Evolutionary conservation across 805 yeast species (phyloP), one percentile per base, ranked within the genome.

Genomic region (Spencermartinsiella europaea): DNA sequence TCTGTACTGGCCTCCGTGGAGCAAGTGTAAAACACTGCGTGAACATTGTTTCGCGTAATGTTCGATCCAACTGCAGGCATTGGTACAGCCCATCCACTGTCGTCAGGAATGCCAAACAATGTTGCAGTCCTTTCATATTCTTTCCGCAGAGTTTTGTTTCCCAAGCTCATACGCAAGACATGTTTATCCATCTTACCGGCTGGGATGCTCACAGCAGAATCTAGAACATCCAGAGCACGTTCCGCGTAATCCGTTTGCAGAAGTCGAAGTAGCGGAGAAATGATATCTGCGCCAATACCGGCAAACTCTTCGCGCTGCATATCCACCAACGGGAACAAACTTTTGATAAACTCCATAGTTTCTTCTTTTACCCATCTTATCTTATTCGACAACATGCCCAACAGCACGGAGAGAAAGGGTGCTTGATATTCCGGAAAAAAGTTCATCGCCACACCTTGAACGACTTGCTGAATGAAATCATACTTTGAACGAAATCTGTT

Each of bases 11-110:
- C 28, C 19, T n/a, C 44, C 14, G 40, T 35, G n/a, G 46, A 38
- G 28, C 97, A 91, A 0, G 96, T 86, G 25, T 89, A 80, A 61
- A 86, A 93, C 2, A 93, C 98, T 0, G 98, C 90, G 64, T 93
- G 98, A 1, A 93, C 95, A 59, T 93, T 93, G 61, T 86, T 87
- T 54, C 97, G 72, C 1, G 98, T 86, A 14, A 85, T 77, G 0
- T 95, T 84, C 0, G 96, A 88, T 1, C 93, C 83, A 37, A 88
- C 80, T 0, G 91, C 86, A 2, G 99, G 96, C 91, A 86, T 85
- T 1, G 98, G 95, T 42, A 95, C 81, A 0, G 96, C 83, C 99
- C 99, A 93, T 1, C 99, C 99, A 58, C 84, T 81, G 10, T 86
- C 95, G 51, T 85, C 91, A 0, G 99, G 98, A 20, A 91, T 81